Conservation (phyloP, 1,284 basidiomycete species). For the Papiliotrema terrestris region DNA sequence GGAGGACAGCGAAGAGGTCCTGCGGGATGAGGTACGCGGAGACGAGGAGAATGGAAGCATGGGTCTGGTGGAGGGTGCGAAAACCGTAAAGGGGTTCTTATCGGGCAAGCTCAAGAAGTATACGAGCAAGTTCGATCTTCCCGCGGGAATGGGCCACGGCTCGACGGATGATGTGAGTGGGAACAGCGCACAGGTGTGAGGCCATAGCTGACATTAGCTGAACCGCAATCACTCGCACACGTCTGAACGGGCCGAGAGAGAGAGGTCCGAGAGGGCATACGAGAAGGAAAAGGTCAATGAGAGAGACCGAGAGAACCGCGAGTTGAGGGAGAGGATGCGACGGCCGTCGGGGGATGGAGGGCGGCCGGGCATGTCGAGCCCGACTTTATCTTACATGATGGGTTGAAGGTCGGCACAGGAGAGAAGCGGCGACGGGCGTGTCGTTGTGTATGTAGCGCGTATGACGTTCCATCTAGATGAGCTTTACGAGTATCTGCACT, state of each 20-base stretch:
- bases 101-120: conserved; percentile 20
- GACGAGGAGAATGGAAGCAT: conserved; percentile 10
- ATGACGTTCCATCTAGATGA: too few relatives aligned
- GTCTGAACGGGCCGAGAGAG: background rate
- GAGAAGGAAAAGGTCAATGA: background rate
- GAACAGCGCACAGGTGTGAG: background rate
- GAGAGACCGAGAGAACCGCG: too few relatives aligned
- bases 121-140: background rate
- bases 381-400: background rate
- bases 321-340: too few relatives aligned
- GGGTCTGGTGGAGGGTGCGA: background rate
- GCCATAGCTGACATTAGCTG: background rate
- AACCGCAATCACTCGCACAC: background rate
- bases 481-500: too few relatives aligned
- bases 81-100: conserved; percentile 23
- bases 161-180: conserved; percentile 20
- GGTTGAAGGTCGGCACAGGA: background rate
- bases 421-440: too few relatives aligned
- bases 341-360: too few relatives aligned
- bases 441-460: too few relatives aligned
- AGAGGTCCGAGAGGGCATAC: background rate
- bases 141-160: background rate
- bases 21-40: conserved; percentile 9
- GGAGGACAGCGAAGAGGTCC: background rate
- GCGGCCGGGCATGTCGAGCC: background rate